Evolutionary conservation across 495 filamentous ascomycete species (phyloP).

Genomic region (Penicillium verhagenii): DNA sequence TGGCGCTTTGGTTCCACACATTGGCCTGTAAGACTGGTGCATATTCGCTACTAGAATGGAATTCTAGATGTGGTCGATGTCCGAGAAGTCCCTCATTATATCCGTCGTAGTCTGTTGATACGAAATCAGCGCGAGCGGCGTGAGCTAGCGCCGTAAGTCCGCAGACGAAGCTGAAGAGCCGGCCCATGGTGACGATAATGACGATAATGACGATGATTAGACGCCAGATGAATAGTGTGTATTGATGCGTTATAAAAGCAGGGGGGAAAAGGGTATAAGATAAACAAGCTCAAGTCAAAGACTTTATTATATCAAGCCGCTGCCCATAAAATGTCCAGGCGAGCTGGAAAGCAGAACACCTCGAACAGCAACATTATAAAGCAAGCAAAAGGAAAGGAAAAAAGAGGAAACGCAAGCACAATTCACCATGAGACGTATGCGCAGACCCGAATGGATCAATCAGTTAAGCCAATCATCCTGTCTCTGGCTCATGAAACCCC

Average conservation of each 20-base stretch:
- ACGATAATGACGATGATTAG: no score
- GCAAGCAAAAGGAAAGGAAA: neutral
- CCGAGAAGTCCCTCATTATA: conserved; percentile 21
- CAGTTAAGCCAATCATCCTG: neutral
- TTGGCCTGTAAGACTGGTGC: conserved; percentile 20
- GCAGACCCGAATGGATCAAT: neutral
- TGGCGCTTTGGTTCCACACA: conserved; percentile 13
- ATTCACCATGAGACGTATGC: neutral
- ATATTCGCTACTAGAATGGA: conserved; percentile 21
- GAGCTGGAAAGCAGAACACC: neutral
- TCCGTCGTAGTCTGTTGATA: conserved; percentile 14
- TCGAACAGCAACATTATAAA: neutral
- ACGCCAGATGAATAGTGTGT: no score
- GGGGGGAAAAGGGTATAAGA: neutral
- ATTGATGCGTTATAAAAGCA: no score
- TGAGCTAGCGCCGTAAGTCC: neutral
- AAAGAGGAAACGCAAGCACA: neutral
- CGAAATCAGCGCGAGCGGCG: conserved; percentile 9
- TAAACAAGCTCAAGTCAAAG: no score
- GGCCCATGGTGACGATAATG: neutral
- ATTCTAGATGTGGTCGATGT: conserved; percentile 23
- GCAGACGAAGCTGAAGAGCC: neutral
- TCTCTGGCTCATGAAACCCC: neutral
- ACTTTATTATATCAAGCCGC: neutral
- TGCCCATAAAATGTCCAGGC: neutral